Evolutionary conservation across 805 yeast genomes (phyloP).

Genomic region (Tetrapisispora arboricola): DNA sequence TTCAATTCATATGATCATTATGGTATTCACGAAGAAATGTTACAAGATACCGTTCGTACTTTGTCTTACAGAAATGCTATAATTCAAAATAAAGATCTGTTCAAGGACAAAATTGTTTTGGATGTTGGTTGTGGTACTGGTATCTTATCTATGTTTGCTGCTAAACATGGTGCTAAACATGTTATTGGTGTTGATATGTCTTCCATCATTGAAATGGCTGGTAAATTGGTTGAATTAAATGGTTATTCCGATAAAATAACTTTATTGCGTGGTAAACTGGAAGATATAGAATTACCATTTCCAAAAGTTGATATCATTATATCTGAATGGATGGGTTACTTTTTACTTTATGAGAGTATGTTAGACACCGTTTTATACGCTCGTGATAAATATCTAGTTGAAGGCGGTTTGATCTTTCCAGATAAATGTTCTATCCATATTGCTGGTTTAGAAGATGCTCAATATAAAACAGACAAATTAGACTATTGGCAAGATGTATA

Average conservation of each 20-base stretch:
- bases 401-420: slow-evolving; percentile 88
- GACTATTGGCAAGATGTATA: slow-evolving; percentile 95
- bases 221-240: slow-evolving; percentile 70
- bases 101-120: slow-evolving; percentile 86
- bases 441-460: slow-evolving; percentile 89
- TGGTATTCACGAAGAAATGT: slow-evolving; percentile 98
- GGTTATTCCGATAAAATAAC: slow-evolving; percentile 84
- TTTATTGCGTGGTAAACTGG: slow-evolving; percentile 82
- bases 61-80: slow-evolving; percentile 86
- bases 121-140: slow-evolving; percentile 99
- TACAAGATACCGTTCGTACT: slow-evolving; percentile 90
- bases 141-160: slow-evolving; percentile 94
- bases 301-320: slow-evolving; percentile 88
- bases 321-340: slow-evolving; percentile 99
- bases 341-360: slow-evolving; percentile 92
- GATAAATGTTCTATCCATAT: slow-evolving; percentile 83
- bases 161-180: slow-evolving; percentile 96
- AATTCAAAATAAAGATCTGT: slow-evolving; percentile 75
- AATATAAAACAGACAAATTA: slow-evolving; percentile 83
- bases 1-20: slow-evolving; percentile 93
- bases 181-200: slow-evolving; percentile 98
- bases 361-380: slow-evolving; percentile 91
- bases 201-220: slow-evolving; percentile 93
- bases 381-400: slow-evolving; percentile 69
- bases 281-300: slow-evolving; percentile 80